A percentile compares a stretch with the other conserved stretches of the same genome.
Evolutionary conservation across 306 rosid species (phyloP).

Genomic region (Quercus ilex): DNA sequence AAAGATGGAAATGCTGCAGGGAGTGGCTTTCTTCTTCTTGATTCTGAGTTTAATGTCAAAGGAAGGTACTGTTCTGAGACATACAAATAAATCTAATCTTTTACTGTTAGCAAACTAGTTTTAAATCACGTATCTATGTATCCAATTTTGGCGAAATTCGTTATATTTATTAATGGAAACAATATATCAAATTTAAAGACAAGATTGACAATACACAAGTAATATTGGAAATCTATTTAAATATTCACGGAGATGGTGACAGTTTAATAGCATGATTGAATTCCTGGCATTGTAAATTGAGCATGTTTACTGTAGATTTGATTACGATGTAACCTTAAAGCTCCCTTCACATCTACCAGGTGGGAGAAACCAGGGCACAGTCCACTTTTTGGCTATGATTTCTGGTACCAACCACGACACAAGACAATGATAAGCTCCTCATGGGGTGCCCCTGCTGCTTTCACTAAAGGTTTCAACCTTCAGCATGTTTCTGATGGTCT

Average conservation of each 20-base stretch:
- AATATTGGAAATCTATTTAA: neutral
- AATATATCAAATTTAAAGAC: neutral
- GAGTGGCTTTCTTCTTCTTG: conserved; percentile 93
- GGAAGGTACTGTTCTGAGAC: conserved; percentile 62
- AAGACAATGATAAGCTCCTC: conserved; percentile 93
- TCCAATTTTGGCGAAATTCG: neutral
- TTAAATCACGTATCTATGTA: neutral
- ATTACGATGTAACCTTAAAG: conserved; percentile 8
- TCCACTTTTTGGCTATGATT: conserved; percentile 91
- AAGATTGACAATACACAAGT: neutral
- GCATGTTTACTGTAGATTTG: neutral
- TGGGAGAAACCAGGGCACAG: conserved; percentile 97
- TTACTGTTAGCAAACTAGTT: neutral
- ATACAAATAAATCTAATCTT: neutral
- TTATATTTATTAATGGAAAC: neutral
- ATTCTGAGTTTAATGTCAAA: conserved; percentile 87
- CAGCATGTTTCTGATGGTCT: conserved; percentile 77
- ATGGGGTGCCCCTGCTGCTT: conserved; percentile 96
- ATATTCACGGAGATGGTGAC: neutral
- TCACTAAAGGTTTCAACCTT: conserved; percentile 72
- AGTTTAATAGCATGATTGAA: neutral
- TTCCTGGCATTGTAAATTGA: neutral
- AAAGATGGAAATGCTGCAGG: conserved; percentile 86
- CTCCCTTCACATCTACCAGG: conserved; percentile 35
- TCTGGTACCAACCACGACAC: conserved; percentile 94